Evolutionary conservation across 768 basidiomycete species (phyloP).

Genomic region (Podaxis pistillaris): DNA sequence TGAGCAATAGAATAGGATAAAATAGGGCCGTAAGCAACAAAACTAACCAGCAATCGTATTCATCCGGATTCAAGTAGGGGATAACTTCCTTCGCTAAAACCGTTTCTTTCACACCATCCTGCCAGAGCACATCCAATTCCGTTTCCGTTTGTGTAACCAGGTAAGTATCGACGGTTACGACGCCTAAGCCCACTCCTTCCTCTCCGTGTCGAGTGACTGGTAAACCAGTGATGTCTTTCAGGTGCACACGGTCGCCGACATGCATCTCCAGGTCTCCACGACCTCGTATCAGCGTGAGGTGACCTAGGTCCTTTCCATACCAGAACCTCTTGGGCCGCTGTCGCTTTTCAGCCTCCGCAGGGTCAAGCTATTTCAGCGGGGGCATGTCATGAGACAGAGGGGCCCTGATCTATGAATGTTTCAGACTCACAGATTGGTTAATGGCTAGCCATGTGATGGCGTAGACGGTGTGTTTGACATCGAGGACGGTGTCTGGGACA

Average conservation of each 20-base stretch:
- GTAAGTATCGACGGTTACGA: conserved; percentile 54
- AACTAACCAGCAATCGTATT: conserved; percentile 85
- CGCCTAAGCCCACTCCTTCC: conserved; percentile 40
- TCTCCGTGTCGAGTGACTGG: conserved; percentile 63
- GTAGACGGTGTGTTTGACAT: conserved; percentile 73
- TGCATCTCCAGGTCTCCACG: conserved; percentile 63
- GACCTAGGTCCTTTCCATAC: conserved; percentile 59
- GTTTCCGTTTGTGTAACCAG: conserved; percentile 72
- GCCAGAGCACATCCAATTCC: conserved; percentile 78
- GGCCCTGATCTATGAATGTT: background rate
- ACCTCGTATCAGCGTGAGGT: conserved; percentile 62
- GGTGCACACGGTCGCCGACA: conserved; percentile 68
- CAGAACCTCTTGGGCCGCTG: conserved; percentile 76
- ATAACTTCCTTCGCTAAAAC: conserved; percentile 64
- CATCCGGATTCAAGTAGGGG: conserved; percentile 85
- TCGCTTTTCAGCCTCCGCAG: conserved; percentile 49
- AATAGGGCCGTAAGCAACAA: background rate
- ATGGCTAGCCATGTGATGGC: conserved; percentile 86
- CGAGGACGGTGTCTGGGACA: conserved; percentile 61
- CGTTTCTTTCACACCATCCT: conserved; percentile 72
- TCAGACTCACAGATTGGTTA: conserved; percentile 69
- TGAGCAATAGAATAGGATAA: conserved; percentile 13
- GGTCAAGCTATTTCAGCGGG: conserved; percentile 51
- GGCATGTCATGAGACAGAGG: background rate
- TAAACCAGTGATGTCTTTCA: conserved; percentile 48